Base-by-base conservation (phyloP, 352 stramenopile genomes). In the Elongisporangium anandrum region DNA sequence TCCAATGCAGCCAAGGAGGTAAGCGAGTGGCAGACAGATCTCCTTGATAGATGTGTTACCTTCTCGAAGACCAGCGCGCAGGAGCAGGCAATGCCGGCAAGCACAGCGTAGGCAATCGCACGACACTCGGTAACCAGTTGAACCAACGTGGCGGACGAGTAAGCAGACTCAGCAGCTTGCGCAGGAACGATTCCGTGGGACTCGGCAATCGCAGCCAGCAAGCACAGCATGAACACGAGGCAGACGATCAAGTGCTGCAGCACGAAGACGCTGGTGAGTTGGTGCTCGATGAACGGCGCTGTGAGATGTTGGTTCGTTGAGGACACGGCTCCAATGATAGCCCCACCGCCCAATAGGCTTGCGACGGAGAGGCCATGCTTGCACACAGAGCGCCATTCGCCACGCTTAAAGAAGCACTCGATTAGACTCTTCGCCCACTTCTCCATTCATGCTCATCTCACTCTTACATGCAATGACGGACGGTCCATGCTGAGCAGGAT, bases 1-100 rank as follows among this genome's bases (percentile, higher is more conserved):
- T 3, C 12, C 34, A 45, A 17, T 5, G 13, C 10, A 45, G 17
- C 34, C 2, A 1, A 45, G 1, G 13, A 2, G 4, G 10, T 45
- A 4, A 45, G 34, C 34, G 10, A 24, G n/a, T 24, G 48, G 0
- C 17, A 51, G 48, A 21, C 8, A 23, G 10, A 22, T 13, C 8
- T 26, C 12, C n/a, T n/a, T n/a, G n/a, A n/a, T n/a, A n/a, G n/a
- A 0, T 23, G 54, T 7, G 19, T 20, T 26, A 80, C 74, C 62
- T 83, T 83, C 52, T 76, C 61, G 51, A 66, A 68, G 7, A 75
- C 45, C 22, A 80, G 55, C 13, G 41, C 60, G 47, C 61, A 66
- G 5, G 63, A 65, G 4, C 57, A 60, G 6, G 69, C 69, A 7
- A 68, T 23, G 10, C 57, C 74, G 4, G 74, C 64, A 7, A 78